phyloP scores from a whole-genome alignment of 176 grass and related monocot genomes.

The Oryza officinalis region DNA sequence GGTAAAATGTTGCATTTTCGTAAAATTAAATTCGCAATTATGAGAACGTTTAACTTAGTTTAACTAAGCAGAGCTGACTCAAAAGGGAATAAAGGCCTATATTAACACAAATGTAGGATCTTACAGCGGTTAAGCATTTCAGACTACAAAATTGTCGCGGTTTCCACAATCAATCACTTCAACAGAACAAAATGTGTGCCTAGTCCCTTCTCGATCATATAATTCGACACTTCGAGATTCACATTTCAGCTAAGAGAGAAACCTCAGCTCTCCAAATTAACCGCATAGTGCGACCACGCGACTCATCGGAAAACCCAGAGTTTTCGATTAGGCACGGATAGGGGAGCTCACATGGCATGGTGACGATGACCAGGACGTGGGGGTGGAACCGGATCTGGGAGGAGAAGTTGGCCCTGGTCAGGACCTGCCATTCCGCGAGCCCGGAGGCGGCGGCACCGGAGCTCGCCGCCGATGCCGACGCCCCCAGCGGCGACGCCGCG shows the following conservation, averaged over 20 bases:
- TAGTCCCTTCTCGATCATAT: not conserved
- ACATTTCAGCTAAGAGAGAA: not conserved
- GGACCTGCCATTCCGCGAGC: conserved; percentile 60
- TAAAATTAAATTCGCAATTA: not conserved
- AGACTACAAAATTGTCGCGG: not conserved
- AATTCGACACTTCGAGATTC: not conserved
- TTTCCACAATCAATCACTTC: conserved; percentile 15
- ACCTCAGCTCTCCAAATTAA: not conserved
- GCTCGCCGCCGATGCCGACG: conserved; percentile 10
- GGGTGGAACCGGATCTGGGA: conserved; percentile 80
- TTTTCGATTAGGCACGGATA: not conserved
- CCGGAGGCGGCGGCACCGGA: conserved; percentile 15
- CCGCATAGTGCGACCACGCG: not conserved
- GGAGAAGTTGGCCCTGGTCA: conserved; percentile 75
- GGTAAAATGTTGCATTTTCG: not conserved
- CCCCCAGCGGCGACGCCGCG: not conserved
- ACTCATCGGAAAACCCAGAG: not conserved
- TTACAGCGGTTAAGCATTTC: not conserved
- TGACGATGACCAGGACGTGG: conserved; percentile 68
- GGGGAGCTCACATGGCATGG: conserved; percentile 73
- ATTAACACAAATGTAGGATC: not conserved
- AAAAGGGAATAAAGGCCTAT: not conserved
- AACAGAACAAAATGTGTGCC: not conserved
- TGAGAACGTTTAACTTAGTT: not conserved
- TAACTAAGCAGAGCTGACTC: not conserved